Conservation (phyloP, 352 stramenopile genomes). For the Aphanomyces stellatus region DNA sequence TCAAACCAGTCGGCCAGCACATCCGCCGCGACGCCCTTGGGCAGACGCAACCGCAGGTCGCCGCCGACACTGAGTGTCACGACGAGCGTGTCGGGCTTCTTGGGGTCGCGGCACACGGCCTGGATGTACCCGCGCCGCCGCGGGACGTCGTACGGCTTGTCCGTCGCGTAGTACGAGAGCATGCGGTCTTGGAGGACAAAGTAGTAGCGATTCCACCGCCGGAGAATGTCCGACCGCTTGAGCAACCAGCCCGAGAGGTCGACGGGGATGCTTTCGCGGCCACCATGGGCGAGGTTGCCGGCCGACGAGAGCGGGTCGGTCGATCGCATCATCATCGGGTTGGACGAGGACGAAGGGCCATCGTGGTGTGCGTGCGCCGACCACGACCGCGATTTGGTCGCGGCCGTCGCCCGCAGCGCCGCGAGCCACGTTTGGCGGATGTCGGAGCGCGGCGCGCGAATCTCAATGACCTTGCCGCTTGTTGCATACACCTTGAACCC, state of each 20-base stretch:
- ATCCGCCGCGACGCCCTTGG: not conserved
- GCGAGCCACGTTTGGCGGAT: slow-evolving; percentile 62
- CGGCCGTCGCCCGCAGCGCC: slow-evolving; percentile 46
- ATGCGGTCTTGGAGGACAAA: slow-evolving; percentile 65
- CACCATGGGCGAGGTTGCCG: not conserved
- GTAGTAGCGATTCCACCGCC: slow-evolving; percentile 59
- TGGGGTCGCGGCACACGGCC: slow-evolving; percentile 21
- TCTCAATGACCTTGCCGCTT: slow-evolving; percentile 57
- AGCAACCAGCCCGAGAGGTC: slow-evolving; percentile 56
- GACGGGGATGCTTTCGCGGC: slow-evolving; percentile 29
- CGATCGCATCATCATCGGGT: not conserved
- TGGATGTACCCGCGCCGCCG: slow-evolving; percentile 51
- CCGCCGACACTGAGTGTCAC: not conserved
- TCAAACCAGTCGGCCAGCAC: not conserved
- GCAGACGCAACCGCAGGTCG: not conserved
- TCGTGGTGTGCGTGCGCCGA: slow-evolving; percentile 20
- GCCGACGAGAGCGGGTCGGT: not conserved
- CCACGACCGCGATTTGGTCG: slow-evolving; percentile 56
- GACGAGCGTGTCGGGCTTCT: not conserved
- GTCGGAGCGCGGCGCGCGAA: slow-evolving; percentile 48
- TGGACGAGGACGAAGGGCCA: not conserved
- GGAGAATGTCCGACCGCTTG: slow-evolving; percentile 48
- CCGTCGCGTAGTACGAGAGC: slow-evolving; percentile 61
- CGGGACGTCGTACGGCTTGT: slow-evolving; percentile 68
- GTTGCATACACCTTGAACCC: slow-evolving; percentile 65